Percentiles rank a stretch among this genome's conserved stretches.
Conservation (phyloP, 179 eudicot species). For the Silene coronaria region DNA sequence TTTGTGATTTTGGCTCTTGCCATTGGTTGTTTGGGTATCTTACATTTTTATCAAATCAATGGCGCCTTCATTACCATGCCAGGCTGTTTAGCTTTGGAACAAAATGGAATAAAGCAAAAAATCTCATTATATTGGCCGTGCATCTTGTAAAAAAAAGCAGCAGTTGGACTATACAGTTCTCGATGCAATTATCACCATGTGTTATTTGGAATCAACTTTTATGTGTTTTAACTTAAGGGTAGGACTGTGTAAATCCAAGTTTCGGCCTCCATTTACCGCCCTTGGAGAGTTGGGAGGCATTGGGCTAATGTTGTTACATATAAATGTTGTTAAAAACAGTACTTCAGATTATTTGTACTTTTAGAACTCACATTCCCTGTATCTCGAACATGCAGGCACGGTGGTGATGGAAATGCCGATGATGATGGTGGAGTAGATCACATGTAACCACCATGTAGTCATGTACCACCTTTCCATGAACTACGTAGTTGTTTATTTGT, state of each 20-base stretch:
- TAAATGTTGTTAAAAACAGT: background rate
- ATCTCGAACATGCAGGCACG: slow-evolving; percentile 40
- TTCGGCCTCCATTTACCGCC: background rate
- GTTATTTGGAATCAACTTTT: background rate
- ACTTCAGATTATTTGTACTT: background rate
- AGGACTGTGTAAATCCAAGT: background rate
- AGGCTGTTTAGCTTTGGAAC: too few species aligned
- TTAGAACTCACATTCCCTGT: background rate
- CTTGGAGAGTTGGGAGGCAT: background rate
- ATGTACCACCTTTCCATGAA: background rate
- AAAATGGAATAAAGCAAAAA: too few species aligned
- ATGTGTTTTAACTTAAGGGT: background rate
- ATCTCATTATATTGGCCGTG: too few species aligned
- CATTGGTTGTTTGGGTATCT: too few species aligned
- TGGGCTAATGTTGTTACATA: background rate
- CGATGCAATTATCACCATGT: background rate
- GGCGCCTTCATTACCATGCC: too few species aligned
- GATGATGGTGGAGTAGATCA: slow-evolving; percentile 50
- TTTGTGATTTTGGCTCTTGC: too few species aligned
- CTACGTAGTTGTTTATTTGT: slow-evolving; percentile 12
- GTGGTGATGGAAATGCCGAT: slow-evolving; percentile 42
- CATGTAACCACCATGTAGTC: slow-evolving; percentile 22
- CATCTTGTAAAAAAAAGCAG: too few species aligned
- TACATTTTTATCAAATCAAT: too few species aligned
- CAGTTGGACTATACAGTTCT: too few species aligned